A percentile compares a stretch with the other conserved stretches of the same genome.
phyloP scores from a whole-genome alignment of 2,329 filamentous ascomycete genomes.

The Anthostomella pinea region DNA sequence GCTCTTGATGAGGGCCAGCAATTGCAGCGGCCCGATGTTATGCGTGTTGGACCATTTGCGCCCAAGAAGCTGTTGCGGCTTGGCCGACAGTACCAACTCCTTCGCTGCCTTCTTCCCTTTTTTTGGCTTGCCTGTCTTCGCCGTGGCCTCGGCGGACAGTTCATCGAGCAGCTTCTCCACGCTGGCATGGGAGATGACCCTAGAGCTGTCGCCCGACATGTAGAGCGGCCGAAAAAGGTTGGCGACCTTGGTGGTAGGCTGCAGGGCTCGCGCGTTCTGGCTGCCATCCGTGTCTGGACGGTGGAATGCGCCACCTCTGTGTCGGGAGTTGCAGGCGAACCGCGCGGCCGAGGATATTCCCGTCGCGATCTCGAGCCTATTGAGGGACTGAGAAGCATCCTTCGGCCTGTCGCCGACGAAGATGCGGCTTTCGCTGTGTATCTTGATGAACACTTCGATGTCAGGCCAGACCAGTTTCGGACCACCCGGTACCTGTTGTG shows the following conservation, averaged over 20 bases:
- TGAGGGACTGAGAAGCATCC: conserved; percentile 25
- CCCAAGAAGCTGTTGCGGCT: conserved; percentile 2
- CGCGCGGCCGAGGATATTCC: conserved; percentile 25
- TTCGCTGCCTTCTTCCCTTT: conserved; percentile 9
- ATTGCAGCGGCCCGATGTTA: conserved; percentile 22
- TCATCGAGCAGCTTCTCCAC: conserved; percentile 16
- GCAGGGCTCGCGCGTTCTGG: conserved; percentile 19
- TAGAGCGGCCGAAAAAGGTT: conserved; percentile 24
- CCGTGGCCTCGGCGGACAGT: conserved; percentile 18
- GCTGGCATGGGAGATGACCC: conserved; percentile 11
- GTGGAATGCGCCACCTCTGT: conserved; percentile 16
- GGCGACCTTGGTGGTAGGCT: conserved; percentile 24
- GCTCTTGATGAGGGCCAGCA: conserved; percentile 24
- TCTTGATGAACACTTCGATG: conserved; percentile 30
- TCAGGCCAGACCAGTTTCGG: conserved; percentile 26
- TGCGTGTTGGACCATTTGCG: conserved; percentile 22
- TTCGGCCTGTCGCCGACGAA: conserved; percentile 29
- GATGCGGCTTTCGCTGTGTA: conserved; percentile 30
- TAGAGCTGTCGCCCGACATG: conserved; percentile 4
- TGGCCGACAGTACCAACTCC: conserved; percentile 9
- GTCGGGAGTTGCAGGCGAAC: conserved; percentile 29
- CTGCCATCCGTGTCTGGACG: conserved; percentile 16
- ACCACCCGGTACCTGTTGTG: conserved; percentile 11
- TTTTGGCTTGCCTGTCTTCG: too few relatives aligned
- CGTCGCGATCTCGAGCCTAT: conserved; percentile 27